phyloP scores from a whole-genome alignment of 495 filamentous ascomycete species.

The Aspergillus baeticus region DNA sequence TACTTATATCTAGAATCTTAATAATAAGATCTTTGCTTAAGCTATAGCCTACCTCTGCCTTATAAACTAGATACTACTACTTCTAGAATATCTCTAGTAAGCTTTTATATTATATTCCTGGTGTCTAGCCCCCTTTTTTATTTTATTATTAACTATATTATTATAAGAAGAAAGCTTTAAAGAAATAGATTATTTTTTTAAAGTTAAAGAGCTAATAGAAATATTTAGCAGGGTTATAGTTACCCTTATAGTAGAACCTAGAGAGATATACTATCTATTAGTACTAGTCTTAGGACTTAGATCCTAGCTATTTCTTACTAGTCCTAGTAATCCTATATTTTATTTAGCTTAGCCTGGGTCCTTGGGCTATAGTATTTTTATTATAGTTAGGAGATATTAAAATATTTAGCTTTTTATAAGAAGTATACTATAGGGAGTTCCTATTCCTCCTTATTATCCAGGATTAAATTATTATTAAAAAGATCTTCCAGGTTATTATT shows the following conservation, averaged over 20 bases:
- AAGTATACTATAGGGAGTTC: not conserved
- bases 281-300: slow-evolving; percentile 1
- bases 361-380: not conserved
- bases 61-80: slow-evolving; percentile 32
- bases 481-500: slow-evolving; percentile 17
- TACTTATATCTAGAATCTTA: slow-evolving; percentile 23
- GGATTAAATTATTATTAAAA: not conserved
- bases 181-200: slow-evolving; percentile 30
- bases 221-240: slow-evolving; percentile 21
- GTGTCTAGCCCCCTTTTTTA: slow-evolving; percentile 31
- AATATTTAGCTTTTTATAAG: not conserved
- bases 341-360: not conserved
- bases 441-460: not conserved
- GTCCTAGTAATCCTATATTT: slow-evolving; percentile 7
- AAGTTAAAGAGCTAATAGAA: slow-evolving; percentile 26
- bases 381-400: not conserved
- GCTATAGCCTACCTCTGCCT: slow-evolving; percentile 18
- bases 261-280: slow-evolving; percentile 18
- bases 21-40: slow-evolving; percentile 26
- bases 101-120: slow-evolving; percentile 25
- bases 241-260: slow-evolving; percentile 22
- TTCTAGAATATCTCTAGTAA: slow-evolving; percentile 39
- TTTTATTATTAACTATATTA: slow-evolving; percentile 28
- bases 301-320: slow-evolving; percentile 16
- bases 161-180: slow-evolving; percentile 32